Percentiles rank a stretch among this genome's conserved stretches.
Evolutionary conservation across 2,329 filamentous ascomycete species (phyloP).

Genomic region (Scortechinia acanthostroma): DNA sequence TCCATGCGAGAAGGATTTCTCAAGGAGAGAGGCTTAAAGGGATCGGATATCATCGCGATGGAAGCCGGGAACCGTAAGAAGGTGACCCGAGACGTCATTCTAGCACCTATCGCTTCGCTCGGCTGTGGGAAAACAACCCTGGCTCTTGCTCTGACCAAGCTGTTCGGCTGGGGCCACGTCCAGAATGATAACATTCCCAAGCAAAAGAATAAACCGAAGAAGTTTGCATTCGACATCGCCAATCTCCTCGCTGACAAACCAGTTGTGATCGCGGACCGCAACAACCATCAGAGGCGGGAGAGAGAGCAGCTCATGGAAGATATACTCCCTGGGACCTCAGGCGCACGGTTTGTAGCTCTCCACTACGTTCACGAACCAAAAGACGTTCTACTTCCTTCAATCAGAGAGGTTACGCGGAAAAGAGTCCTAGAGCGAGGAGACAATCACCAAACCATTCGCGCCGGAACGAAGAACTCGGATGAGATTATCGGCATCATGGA

Average conservation of each 20-base stretch:
- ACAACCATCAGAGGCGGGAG: slow-evolving; percentile 86
- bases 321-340: slow-evolving; percentile 51
- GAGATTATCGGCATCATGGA: slow-evolving; percentile 92
- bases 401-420: slow-evolving; percentile 68
- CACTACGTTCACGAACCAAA: slow-evolving; percentile 67
- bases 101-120: slow-evolving; percentile 88
- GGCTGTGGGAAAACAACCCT: slow-evolving; percentile 96
- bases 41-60: slow-evolving; percentile 77
- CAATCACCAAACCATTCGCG: slow-evolving; percentile 96
- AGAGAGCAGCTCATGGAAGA: slow-evolving; percentile 81
- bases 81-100: slow-evolving; percentile 62
- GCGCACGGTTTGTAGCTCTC: slow-evolving; percentile 72
- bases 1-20: slow-evolving; percentile 82
- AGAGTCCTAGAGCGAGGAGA: slow-evolving; percentile 81
- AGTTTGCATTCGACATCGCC: slow-evolving; percentile 69
- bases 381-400: slow-evolving; percentile 50
- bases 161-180: slow-evolving; percentile 87
- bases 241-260: slow-evolving; percentile 54
- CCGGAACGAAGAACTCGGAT: slow-evolving; percentile 53
- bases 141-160: slow-evolving; percentile 69
- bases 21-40: slow-evolving; percentile 73
- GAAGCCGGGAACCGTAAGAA: slow-evolving; percentile 43
- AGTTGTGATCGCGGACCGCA: slow-evolving; percentile 84
- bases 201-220: slow-evolving; percentile 68
- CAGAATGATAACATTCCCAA: slow-evolving; percentile 89